Conservation (phyloP, 2,329 filamentous ascomycete species). For the Cladobotryum mycophilum region DNA sequence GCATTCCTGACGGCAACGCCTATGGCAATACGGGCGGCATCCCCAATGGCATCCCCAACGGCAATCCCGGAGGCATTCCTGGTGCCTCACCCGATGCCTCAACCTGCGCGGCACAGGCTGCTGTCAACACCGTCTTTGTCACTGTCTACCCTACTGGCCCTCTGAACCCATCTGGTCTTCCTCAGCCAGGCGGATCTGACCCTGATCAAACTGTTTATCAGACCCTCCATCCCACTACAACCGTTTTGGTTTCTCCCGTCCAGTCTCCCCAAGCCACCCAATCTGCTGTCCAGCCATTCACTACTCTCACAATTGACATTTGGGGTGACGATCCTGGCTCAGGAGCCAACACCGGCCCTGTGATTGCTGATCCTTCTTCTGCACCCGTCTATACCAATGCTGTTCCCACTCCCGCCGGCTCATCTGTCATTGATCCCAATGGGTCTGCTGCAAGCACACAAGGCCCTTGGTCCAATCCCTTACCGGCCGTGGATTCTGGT, state of each 20-base stretch:
- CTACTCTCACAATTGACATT: slow-evolving; percentile 31
- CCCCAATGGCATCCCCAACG: slow-evolving; percentile 6
- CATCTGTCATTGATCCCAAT: slow-evolving; percentile 14
- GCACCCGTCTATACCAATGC: slow-evolving; percentile 13
- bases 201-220: slow-evolving; percentile 16
- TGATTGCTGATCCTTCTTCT: slow-evolving; percentile 11
- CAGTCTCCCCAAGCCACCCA: slow-evolving; percentile 11
- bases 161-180: slow-evolving; percentile 11
- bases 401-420: slow-evolving; percentile 12
- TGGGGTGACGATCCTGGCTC: slow-evolving; percentile 21
- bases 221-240: slow-evolving; percentile 20
- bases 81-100: slow-evolving; percentile 15
- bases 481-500: slow-evolving; percentile 11
- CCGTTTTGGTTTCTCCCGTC: slow-evolving; percentile 20
- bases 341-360: slow-evolving; percentile 10
- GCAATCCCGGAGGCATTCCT: slow-evolving; percentile 11
- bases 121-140: slow-evolving; percentile 42
- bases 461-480: slow-evolving; percentile 13
- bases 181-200: slow-evolving; percentile 10
- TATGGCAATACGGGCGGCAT: background rate
- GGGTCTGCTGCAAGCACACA: slow-evolving; percentile 13
- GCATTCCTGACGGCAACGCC: slow-evolving; percentile 5
- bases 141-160: slow-evolving; percentile 35
- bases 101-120: slow-evolving; percentile 35
- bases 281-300: slow-evolving; percentile 24